Evolutionary conservation across 768 basidiomycete species (phyloP).

Genomic region (Xerocomus potaroensis): DNA sequence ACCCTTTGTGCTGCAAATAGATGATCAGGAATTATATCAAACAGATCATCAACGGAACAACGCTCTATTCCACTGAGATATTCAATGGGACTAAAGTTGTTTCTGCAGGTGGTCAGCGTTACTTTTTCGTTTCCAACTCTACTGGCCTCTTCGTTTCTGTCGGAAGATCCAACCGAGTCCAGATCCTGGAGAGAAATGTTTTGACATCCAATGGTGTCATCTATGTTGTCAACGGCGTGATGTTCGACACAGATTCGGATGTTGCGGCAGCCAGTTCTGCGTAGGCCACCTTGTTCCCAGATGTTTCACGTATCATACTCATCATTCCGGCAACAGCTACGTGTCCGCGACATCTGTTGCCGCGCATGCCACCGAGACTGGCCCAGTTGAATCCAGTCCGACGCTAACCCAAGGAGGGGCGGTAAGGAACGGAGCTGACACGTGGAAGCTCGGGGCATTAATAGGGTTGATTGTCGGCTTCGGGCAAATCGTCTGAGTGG

Average conservation of each 20-base stretch:
- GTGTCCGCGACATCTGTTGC: slow-evolving; percentile 50
- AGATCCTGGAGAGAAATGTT: slow-evolving; percentile 55
- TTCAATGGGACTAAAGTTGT: slow-evolving; percentile 34
- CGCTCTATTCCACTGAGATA: slow-evolving; percentile 56
- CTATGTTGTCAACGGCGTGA: slow-evolving; percentile 55
- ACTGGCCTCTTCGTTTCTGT: slow-evolving; percentile 54
- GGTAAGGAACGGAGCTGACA: neutral
- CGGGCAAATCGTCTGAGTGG: slow-evolving; percentile 10
- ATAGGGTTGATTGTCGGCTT: slow-evolving; percentile 1
- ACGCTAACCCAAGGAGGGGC: neutral
- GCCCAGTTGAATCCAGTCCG: slow-evolving; percentile 30
- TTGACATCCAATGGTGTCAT: slow-evolving; percentile 65
- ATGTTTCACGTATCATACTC: neutral
- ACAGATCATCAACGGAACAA: slow-evolving; percentile 64
- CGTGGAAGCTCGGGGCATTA: slow-evolving; percentile 6
- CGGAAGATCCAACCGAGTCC: slow-evolving; percentile 42
- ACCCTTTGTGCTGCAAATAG: neutral
- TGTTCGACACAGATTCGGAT: slow-evolving; percentile 43
- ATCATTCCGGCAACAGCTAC: slow-evolving; percentile 21
- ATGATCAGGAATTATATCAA: neutral
- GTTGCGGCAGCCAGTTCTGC: slow-evolving; percentile 46
- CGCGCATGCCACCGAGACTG: slow-evolving; percentile 37
- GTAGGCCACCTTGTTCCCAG: slow-evolving; percentile 34
- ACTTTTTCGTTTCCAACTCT: slow-evolving; percentile 49
- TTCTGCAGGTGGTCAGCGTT: slow-evolving; percentile 54